Percentiles rank a stretch among this genome's conserved stretches.
These are phyloP conservation scores for Parmelia sp. DNA, from an alignment of 495 filamentous ascomycete species.

Conservation along the genomic window DNA sequence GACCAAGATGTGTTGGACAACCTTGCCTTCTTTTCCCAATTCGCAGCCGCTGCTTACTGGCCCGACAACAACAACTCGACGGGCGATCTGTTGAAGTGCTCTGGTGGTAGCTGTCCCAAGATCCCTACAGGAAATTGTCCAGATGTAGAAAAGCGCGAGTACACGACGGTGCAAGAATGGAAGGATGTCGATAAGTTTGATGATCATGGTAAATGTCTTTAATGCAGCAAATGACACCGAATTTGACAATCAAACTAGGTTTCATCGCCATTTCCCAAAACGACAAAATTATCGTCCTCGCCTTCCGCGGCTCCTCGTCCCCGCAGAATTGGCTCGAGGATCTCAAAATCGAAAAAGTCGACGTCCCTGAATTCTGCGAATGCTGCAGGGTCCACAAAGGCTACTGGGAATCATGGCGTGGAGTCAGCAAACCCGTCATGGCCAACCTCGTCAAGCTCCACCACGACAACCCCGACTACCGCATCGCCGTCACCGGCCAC, in stretches of 20 bases:
- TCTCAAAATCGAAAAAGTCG: conserved; percentile 36
- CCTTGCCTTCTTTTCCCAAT: conserved; percentile 59
- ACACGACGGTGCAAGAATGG: conserved; percentile 51
- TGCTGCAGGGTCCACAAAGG: conserved; percentile 48
- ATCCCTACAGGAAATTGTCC: conserved; percentile 43
- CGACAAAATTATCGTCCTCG: conserved; percentile 56
- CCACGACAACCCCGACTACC: conserved; percentile 41
- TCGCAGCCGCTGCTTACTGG: conserved; percentile 63
- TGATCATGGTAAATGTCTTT: conserved; percentile 25
- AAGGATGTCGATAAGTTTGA: conserved; percentile 47
- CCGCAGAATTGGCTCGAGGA: conserved; percentile 61
- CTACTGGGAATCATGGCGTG: conserved; percentile 48
- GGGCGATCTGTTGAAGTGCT: conserved; percentile 49
- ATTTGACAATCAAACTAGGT: conserved; percentile 37
- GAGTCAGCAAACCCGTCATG: conserved; percentile 36
- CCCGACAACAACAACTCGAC: conserved; percentile 43
- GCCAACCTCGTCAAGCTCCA: conserved; percentile 31
- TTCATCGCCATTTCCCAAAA: conserved; percentile 58
- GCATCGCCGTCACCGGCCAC: conserved; percentile 57
- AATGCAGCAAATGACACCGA: neutral
- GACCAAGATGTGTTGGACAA: conserved; percentile 23
- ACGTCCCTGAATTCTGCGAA: conserved; percentile 35
- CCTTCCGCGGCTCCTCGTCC: conserved; percentile 60
- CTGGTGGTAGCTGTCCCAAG: conserved; percentile 46
- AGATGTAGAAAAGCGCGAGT: conserved; percentile 23